phyloP scores from a whole-genome alignment of 352 stramenopile species.

The Phytophthora foliorum region DNA sequence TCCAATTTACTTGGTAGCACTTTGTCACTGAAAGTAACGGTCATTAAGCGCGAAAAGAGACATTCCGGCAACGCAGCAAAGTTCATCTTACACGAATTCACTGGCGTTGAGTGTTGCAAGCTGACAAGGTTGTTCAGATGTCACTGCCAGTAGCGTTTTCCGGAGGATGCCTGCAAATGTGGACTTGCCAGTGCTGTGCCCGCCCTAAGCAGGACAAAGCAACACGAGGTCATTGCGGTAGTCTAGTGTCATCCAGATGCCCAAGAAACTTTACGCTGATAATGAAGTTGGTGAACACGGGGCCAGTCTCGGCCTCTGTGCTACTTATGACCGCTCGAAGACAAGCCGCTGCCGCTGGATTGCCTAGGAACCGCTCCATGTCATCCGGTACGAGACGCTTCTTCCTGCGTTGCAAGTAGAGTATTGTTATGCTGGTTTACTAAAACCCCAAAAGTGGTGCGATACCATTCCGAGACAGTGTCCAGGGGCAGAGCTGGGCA shows the following conservation, averaged over 20 bases:
- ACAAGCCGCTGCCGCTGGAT: conserved; percentile 39
- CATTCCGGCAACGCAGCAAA: not conserved
- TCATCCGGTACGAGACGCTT: conserved; percentile 47
- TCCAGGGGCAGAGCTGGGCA: conserved; percentile 43
- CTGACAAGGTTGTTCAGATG: conserved; percentile 26
- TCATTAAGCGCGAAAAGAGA: not conserved
- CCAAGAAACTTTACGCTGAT: conserved; percentile 54
- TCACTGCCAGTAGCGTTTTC: conserved; percentile 29
- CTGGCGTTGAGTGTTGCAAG: conserved; percentile 56
- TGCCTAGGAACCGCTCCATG: conserved; percentile 59
- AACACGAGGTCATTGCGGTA: not conserved
- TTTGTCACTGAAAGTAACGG: conserved; percentile 20
- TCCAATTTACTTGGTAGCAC: conserved; percentile 26
- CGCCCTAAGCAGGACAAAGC: conserved; percentile 42
- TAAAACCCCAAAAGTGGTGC: not conserved
- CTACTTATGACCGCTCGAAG: conserved; percentile 47
- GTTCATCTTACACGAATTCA: conserved; percentile 40
- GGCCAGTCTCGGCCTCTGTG: conserved; percentile 16
- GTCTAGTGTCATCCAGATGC: not conserved
- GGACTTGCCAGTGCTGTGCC: conserved; percentile 56
- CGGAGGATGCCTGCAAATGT: conserved; percentile 60
- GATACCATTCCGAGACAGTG: conserved; percentile 51
- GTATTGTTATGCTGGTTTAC: not conserved
- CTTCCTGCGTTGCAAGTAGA: conserved; percentile 28
- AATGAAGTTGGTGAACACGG: conserved; percentile 63